Base-by-base conservation (phyloP, 805 yeast genomes). In the Ogataea saltuana region DNA sequence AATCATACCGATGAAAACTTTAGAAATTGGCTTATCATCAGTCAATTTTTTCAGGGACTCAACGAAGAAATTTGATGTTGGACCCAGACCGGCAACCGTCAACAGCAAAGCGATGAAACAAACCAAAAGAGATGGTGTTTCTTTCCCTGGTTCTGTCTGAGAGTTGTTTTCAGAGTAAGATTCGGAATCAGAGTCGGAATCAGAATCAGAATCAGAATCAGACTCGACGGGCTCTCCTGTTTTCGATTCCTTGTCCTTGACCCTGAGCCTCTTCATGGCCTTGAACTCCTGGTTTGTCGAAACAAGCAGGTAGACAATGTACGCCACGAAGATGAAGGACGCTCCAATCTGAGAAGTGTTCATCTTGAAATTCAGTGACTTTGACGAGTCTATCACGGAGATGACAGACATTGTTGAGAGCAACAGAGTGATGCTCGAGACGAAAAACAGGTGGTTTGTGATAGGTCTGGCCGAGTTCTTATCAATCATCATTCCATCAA, bases 1-100 rank as follows among this genome's bases (percentile, higher is more conserved):
- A 32, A 47, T 46, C 50, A 47, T 43, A 43, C 50, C 50, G 20
- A 47, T 47, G 22, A 47, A 47, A 21, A 47, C 50, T 38, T 47
- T 47, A 15, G 50, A 47, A 15, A 47, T 47, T 16, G 50, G 47
- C 16, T 47, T 47, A 18, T 43, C 50, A 27, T 47, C 50, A 4
- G 50, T 47, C 6, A 47, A 41, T n/a, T 27, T 36, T 29, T 47
- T 47, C 41, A 47, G 26, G 9, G 50, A 37, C 13, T 47, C 50
- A 12, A 47, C 50, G 17, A 47, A 47, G 21, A 47, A 47, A 28
- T 47, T 47, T 13, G 50, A 47, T 8, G 50, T 47, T 22, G 50
- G 50, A 7, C 47, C 50, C 16, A 47, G 35, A 3, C 50, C 50
- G 17, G 50, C 50, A 19, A 47, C 44, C 13, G 50, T 34, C 8